These are phyloP conservation scores for Antrodiella citrinella DNA, from an alignment of 768 basidiomycete genomes.

Conservation along the genomic window DNA sequence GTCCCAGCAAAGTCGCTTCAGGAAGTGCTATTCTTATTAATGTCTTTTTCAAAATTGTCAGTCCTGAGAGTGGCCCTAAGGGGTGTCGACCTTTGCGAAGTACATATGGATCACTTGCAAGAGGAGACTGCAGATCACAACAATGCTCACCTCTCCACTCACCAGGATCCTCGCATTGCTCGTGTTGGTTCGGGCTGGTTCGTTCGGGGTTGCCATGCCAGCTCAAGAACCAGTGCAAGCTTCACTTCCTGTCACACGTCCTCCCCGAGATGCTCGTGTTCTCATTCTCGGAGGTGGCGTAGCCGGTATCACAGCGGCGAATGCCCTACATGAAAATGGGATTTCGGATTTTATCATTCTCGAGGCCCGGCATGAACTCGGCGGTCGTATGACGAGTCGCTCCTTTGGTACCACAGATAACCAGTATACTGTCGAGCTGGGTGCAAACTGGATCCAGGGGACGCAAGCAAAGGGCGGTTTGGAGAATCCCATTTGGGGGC, in stretches of 20 bases:
- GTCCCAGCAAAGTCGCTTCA: no score
- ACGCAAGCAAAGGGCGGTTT: slow-evolving; percentile 39
- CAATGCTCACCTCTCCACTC: no score
- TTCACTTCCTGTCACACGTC: background rate
- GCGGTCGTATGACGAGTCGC: slow-evolving; percentile 49
- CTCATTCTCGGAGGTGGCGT: slow-evolving; percentile 63
- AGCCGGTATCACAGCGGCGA: slow-evolving; percentile 57
- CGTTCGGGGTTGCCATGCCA: no score
- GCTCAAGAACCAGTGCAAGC: no score
- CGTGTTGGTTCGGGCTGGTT: no score
- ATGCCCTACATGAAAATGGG: slow-evolving; percentile 44
- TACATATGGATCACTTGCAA: no score
- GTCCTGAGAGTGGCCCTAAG: no score
- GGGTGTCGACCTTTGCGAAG: no score
- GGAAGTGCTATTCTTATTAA: no score
- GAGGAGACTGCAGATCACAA: no score
- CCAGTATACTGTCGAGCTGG: slow-evolving; percentile 41
- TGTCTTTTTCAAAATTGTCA: no score
- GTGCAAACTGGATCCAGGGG: slow-evolving; percentile 55
- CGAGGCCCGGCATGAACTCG: slow-evolving; percentile 50
- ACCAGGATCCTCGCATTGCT: no score
- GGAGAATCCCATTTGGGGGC: slow-evolving; percentile 50
- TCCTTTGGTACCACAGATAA: slow-evolving; percentile 30
- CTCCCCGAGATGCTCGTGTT: slow-evolving; percentile 27
- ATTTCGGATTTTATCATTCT: slow-evolving; percentile 53